A percentile compares a stretch with the other conserved stretches of the same genome.
phyloP scores from a whole-genome alignment of 1,139 yeast genomes.

The Yamadazyma trypodendri region DNA sequence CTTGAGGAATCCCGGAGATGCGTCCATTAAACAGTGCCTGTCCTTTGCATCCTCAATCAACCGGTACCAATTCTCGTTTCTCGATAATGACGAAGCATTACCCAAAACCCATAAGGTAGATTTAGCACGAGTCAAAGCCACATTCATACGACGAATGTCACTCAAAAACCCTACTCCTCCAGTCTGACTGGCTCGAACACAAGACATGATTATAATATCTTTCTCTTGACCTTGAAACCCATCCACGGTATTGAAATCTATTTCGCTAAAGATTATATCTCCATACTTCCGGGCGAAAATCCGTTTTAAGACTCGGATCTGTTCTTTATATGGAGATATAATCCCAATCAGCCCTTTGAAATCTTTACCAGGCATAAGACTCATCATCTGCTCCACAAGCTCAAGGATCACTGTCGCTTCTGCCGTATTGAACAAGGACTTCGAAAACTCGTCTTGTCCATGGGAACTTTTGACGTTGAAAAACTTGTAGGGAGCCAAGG shows the following conservation, averaged over 20 bases:
- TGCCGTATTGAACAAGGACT: constrained; percentile 65
- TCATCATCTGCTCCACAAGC: constrained; percentile 57
- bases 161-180: constrained; percentile 83
- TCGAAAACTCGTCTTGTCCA: constrained; percentile 57
- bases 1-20: constrained; percentile 39
- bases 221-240: constrained; percentile 99
- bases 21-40: constrained; percentile 38
- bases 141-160: constrained; percentile 93
- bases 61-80: constrained; percentile 69
- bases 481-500: constrained; percentile 74
- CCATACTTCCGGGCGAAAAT: constrained; percentile 65
- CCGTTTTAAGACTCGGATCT: constrained; percentile 58
- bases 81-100: constrained; percentile 57
- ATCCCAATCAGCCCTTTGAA: constrained; percentile 80
- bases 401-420: constrained; percentile 78
- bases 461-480: constrained; percentile 71
- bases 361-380: constrained; percentile 47
- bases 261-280: constrained; percentile 54
- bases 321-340: constrained; percentile 94
- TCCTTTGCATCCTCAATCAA: constrained; percentile 61
- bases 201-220: constrained; percentile 87
- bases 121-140: constrained; percentile 90
- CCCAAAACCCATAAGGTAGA: constrained; percentile 94
- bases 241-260: constrained; percentile 93
- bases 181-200: constrained; percentile 80